phyloP scores from a whole-genome alignment of 768 basidiomycete genomes.

The Lentinula raphanica region DNA sequence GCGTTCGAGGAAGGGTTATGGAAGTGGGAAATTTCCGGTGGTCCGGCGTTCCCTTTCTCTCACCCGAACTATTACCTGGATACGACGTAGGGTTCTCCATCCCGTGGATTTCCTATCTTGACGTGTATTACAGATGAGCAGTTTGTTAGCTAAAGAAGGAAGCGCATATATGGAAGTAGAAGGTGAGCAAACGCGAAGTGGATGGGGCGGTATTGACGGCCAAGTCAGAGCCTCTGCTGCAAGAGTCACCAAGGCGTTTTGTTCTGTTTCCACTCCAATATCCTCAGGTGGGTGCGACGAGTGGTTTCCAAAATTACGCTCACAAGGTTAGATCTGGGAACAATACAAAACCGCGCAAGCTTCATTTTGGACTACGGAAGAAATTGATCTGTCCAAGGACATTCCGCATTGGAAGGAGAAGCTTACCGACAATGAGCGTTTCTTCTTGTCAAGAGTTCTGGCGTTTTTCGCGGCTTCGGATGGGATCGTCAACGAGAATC shows the following conservation, averaged over 20 bases:
- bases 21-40: too few relatives aligned
- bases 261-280: slow-evolving; percentile 23
- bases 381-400: slow-evolving; percentile 70
- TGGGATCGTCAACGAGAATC: slow-evolving; percentile 77
- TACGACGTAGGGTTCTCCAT: too few relatives aligned
- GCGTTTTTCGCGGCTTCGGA: slow-evolving; percentile 80
- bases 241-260: not conserved
- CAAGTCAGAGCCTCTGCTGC: not conserved
- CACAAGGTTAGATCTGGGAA: slow-evolving; percentile 55
- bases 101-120: too few relatives aligned
- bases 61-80: too few relatives aligned
- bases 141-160: too few relatives aligned
- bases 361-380: too few relatives aligned
- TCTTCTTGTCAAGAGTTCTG: slow-evolving; percentile 43
- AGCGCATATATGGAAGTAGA: too few relatives aligned
- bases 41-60: too few relatives aligned
- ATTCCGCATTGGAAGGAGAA: slow-evolving; percentile 62
- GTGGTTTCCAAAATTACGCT: not conserved
- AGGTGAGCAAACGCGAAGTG: too few relatives aligned
- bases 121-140: too few relatives aligned
- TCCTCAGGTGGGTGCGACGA: not conserved
- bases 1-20: too few relatives aligned
- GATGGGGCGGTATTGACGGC: too few relatives aligned
- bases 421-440: slow-evolving; percentile 56
- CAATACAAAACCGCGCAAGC: slow-evolving; percentile 41